Percentiles rank a stretch among this genome's conserved stretches.
phyloP scores from a whole-genome alignment of 2,329 filamentous ascomycete genomes.

The Pseudogymnoascus sp. region DNA sequence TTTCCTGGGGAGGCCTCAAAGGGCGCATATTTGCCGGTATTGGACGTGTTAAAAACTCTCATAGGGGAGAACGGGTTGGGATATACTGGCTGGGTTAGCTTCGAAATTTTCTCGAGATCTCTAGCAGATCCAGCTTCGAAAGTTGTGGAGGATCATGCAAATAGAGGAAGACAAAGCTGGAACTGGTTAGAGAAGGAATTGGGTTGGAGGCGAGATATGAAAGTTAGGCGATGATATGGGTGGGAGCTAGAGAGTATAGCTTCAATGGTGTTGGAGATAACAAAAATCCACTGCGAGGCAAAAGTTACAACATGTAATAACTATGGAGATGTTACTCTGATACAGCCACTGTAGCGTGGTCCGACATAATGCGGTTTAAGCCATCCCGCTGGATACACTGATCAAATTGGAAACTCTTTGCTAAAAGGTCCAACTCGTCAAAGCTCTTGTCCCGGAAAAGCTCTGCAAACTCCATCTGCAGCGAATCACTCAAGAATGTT shows the following conservation, averaged over 20 bases:
- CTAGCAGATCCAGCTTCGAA: conserved; percentile 37
- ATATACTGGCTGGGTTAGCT: conserved; percentile 51
- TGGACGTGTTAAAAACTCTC: conserved; percentile 45
- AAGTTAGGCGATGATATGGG: background rate
- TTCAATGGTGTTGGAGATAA: background rate
- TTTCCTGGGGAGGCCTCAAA: conserved; percentile 41
- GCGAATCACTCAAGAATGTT: conserved; percentile 14
- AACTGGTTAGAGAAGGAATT: conserved; percentile 34
- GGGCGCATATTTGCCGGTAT: conserved; percentile 53
- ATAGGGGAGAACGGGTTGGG: conserved; percentile 43
- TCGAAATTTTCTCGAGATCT: conserved; percentile 52
- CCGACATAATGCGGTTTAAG: conserved; percentile 36
- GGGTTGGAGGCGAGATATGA: conserved; percentile 14
- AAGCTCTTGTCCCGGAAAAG: conserved; percentile 43
- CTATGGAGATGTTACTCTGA: background rate
- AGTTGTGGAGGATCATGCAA: conserved; percentile 46
- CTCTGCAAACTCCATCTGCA: conserved; percentile 42
- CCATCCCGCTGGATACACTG: conserved; percentile 44
- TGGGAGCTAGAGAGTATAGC: background rate
- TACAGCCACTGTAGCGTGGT: conserved; percentile 11
- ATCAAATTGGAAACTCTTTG: conserved; percentile 46
- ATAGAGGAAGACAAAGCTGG: conserved; percentile 45
- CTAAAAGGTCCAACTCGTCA: conserved; percentile 41
- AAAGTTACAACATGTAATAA: background rate
- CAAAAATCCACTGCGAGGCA: background rate